Conservation (phyloP, 768 basidiomycete genomes). For the Rhizopogon rudus region DNA sequence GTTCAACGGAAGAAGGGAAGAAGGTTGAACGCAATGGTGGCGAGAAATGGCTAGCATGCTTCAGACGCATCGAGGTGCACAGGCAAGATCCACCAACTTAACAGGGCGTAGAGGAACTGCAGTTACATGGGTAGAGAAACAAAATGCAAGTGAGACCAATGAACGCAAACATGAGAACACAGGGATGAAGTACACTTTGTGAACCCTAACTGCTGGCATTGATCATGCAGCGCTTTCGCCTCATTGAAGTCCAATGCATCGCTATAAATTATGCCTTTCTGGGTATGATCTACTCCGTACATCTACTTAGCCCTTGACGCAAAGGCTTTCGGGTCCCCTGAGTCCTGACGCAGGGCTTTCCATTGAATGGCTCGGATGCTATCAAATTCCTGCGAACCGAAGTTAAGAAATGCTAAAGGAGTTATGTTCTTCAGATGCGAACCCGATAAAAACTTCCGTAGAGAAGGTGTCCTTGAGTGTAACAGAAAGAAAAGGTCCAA, state of each 20-base stretch:
- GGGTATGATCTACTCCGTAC: slow-evolving; percentile 65
- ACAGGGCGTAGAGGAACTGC: too few species aligned
- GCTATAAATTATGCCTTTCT: slow-evolving; percentile 79
- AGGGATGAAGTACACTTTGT: slow-evolving; percentile 32
- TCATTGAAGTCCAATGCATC: slow-evolving; percentile 77
- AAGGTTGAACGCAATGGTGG: too few species aligned
- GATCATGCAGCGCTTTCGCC: slow-evolving; percentile 62
- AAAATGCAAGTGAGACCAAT: slow-evolving; percentile 1
- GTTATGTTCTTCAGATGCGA: slow-evolving; percentile 1
- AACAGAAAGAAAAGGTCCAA: slow-evolving; percentile 70
- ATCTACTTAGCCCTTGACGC: slow-evolving; percentile 67
- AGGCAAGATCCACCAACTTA: too few species aligned
- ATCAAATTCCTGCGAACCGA: slow-evolving; percentile 46
- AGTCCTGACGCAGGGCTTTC: slow-evolving; percentile 88
- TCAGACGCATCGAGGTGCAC: too few species aligned
- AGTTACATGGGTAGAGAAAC: slow-evolving; percentile 24
- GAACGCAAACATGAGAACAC: neutral
- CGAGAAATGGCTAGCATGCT: too few species aligned
- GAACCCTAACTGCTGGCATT: slow-evolving; percentile 72
- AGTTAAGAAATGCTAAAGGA: neutral
- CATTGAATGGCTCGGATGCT: slow-evolving; percentile 60
- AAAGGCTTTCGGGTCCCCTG: slow-evolving; percentile 82
- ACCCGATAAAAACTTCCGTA: slow-evolving; percentile 82
- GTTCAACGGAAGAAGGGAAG: too few species aligned
- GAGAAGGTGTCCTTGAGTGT: slow-evolving; percentile 97